Base-by-base conservation (phyloP, 768 basidiomycete genomes). In the Pisolithus marmoratus region DNA sequence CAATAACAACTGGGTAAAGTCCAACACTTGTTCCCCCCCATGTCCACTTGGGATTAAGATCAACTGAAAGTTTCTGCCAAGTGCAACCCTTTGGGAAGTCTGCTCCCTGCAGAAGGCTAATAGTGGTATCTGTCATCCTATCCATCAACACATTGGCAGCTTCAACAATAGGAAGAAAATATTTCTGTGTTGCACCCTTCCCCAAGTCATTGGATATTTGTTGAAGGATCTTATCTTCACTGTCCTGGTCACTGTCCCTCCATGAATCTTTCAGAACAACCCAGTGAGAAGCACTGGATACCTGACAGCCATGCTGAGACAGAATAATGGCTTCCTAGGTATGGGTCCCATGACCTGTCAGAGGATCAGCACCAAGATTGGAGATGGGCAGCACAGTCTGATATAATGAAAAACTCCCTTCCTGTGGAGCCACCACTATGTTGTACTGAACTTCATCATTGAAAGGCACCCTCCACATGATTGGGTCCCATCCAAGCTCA, bases 401-500 rank as follows among this genome's bases (percentile, higher is more conserved):
- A 9, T 47, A 47, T 20, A 5, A 20, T 4, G n/a, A n/a, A 41
- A 19, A 6, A 8, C 15, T 36, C 2, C 2, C 19, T 31, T 12
- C 29, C 17, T 2, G 20, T 20, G 4, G 8, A 7, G n/a, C n/a
- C 29, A 47, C 19, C 22, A 31, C 22, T 7, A 37, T 37, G 15
- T 36, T 11, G 20, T 34, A 47, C 8, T 34, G 31, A 4, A 2
- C 11, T 9, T 23, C 4, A 19, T 22, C 20, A 1, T 14, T 12
- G 31, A 47, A 20, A 4, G 5, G 1, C 26, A 50, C 41, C 8
- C 29, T 11, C 15, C 17, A 17, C 17, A 42, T 31, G 23, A 15
- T 45, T 5, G 42, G 50, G 15, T 51, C 50, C 50, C 50, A 51
- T 14, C 50, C 50, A 4, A 22, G 41, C 9, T 51, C 50, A 20